Percentiles rank a stretch among this genome's conserved stretches.
Evolutionary conservation across 23 red algal genomes (phyloP).

Genomic region (Cyanidioschyzon merolae): DNA sequence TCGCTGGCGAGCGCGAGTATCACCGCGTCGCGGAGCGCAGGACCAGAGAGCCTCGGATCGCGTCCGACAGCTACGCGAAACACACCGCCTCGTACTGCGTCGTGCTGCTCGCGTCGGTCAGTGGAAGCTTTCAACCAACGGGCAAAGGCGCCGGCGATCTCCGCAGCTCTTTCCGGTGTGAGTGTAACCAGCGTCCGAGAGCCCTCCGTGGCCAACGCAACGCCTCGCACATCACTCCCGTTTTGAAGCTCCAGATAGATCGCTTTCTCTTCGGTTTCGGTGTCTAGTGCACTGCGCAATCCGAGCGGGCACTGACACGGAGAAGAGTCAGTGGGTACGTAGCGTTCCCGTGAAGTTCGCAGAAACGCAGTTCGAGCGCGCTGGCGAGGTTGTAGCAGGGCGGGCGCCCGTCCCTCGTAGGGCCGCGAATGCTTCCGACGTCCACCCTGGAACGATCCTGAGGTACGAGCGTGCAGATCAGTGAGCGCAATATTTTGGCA

Average conservation of each 20-base stretch:
- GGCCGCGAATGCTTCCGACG: too few species aligned
- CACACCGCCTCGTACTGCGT: background rate
- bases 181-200: conserved; percentile 36
- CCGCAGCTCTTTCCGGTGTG: conserved; percentile 23
- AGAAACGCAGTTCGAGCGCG: too few species aligned
- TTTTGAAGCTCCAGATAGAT: conserved; percentile 43
- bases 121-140: conserved; percentile 24
- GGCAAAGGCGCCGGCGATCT: conserved; percentile 52
- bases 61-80: conserved; percentile 12
- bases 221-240: conserved; percentile 75
- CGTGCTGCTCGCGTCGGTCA: background rate
- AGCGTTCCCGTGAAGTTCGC: too few species aligned
- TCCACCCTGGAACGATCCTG: too few species aligned
- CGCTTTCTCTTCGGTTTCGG: background rate
- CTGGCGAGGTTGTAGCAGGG: too few species aligned
- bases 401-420: too few species aligned
- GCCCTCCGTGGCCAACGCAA: conserved; percentile 24
- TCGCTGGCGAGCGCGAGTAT: conserved; percentile 27
- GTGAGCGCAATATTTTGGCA: too few species aligned
- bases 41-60: conserved; percentile 58
- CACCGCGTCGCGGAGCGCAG: conserved; percentile 24
- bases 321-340: too few species aligned
- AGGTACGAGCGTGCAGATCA: too few species aligned
- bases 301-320: too few species aligned
- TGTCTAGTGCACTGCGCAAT: background rate